phyloP scores from a whole-genome alignment of 129 eudicot species.

The Escallonia rubra region DNA sequence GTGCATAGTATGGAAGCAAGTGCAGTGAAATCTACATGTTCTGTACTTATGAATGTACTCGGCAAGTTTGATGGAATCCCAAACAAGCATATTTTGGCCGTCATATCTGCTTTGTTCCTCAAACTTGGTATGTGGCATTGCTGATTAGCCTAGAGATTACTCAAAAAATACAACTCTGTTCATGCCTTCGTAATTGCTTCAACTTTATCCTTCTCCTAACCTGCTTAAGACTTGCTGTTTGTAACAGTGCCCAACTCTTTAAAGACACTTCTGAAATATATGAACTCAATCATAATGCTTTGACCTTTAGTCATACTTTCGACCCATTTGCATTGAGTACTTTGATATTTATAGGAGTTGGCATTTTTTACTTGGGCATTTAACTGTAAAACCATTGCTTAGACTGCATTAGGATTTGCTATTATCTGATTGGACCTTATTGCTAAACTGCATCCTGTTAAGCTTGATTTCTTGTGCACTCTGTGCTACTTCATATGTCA shows the following conservation, averaged over 20 bases:
- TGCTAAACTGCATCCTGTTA: too few relatives aligned
- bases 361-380: neutral
- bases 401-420: too few relatives aligned
- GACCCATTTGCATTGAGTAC: neutral
- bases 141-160: neutral
- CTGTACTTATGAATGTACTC: conserved; percentile 43
- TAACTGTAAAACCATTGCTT: too few relatives aligned
- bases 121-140: conserved; percentile 64
- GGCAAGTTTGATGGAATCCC: conserved; percentile 32
- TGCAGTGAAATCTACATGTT: conserved; percentile 43
- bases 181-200: neutral
- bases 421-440: too few relatives aligned
- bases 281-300: neutral
- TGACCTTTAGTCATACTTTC: neutral
- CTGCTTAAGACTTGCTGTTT: neutral
- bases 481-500: too few relatives aligned
- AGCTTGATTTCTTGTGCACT: too few relatives aligned
- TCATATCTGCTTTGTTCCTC: conserved; percentile 56
- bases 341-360: neutral
- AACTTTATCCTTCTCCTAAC: neutral
- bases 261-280: neutral
- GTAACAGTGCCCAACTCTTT: neutral
- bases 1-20: conserved; percentile 32
- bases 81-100: conserved; percentile 57
- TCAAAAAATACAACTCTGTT: neutral